Evolutionary conservation across 192 early-diverging fungal species (phyloP).

Genomic region (Coemansia sp.): DNA sequence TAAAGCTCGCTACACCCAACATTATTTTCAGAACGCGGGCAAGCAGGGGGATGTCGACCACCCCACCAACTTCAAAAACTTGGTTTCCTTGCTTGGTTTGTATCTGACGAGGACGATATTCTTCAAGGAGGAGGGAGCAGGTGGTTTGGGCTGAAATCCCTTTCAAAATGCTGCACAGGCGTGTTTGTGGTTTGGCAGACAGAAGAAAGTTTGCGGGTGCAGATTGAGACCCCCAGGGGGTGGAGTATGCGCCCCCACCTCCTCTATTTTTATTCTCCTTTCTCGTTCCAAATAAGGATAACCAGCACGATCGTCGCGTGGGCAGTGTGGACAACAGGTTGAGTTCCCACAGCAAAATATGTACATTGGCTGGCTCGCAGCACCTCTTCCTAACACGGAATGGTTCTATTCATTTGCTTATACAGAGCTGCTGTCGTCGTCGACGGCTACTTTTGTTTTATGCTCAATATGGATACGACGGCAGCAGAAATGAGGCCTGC

Average conservation of each 20-base stretch:
- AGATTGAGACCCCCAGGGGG: too few species aligned
- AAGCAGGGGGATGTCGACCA: too few species aligned
- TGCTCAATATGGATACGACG: background rate
- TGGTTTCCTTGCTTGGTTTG: background rate
- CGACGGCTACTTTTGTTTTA: background rate
- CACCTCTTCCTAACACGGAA: background rate
- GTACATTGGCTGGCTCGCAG: background rate
- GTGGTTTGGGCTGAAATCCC: background rate
- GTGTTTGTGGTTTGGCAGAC: too few species aligned
- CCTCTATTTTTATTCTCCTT: background rate
- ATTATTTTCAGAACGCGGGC: too few species aligned
- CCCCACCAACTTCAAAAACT: too few species aligned
- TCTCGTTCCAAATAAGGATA: background rate
- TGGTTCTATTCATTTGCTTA: background rate
- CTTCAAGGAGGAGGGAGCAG: background rate
- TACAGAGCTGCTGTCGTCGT: background rate
- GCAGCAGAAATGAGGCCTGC: background rate
- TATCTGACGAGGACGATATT: background rate
- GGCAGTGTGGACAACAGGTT: too few species aligned
- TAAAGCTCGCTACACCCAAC: too few species aligned
- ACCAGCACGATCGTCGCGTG: background rate
- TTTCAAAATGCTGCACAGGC: too few species aligned
- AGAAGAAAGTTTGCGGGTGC: too few species aligned
- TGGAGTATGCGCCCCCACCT: background rate
- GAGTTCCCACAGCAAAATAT: too few species aligned